Base-by-base conservation (phyloP, 345 rosid species). In the Camelina hispida region DNA sequence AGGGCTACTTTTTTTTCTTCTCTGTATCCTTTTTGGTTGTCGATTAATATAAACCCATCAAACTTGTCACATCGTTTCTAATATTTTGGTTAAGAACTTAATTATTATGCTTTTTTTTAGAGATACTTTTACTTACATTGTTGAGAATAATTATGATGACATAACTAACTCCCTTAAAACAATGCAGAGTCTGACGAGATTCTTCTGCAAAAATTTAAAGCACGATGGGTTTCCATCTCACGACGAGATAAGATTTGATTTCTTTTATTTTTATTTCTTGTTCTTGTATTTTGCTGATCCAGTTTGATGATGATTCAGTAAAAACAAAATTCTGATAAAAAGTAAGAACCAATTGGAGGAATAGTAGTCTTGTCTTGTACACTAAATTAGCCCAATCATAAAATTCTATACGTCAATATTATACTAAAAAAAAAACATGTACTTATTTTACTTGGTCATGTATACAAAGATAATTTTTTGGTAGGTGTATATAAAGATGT, bases 151-250 rank as follows among this genome's bases (percentile, higher is more conserved):
- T 72, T 23, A 62, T 13, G 2, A 51, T 62, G 51, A 54, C 12
- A 37, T 14, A 44, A 73, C 28, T 25, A 73, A 57, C 35, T 47
- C 34, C 16, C 44, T 52, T 62, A n/a, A 25, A 52, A 46, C 15
- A 38, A 43, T 30, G 28, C 71, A 73, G 25, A 18, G 54, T 42
- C 60, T 66, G 66, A 57, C 66, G 50, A 74, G 71, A 66, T 66
- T 74, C 72, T 66, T 57, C 72, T 57, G 60, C 53, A 4, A 28
- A 25, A 74, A 32, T 66, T 48, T 35, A 65, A 66, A 66, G 66
- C 78, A 56, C 66, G 38, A 20, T 57, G 32, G 64, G 56, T 32
- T 73, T 73, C 28, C 51, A 66, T 66, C 58, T 66, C 71, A 35
- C 65, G 50, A 46, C 20, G 71, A 64, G 64, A 42, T 56, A 18